Conservation (phyloP, 2,329 filamentous ascomycete species). For the Fonsecaea pugnacius region DNA sequence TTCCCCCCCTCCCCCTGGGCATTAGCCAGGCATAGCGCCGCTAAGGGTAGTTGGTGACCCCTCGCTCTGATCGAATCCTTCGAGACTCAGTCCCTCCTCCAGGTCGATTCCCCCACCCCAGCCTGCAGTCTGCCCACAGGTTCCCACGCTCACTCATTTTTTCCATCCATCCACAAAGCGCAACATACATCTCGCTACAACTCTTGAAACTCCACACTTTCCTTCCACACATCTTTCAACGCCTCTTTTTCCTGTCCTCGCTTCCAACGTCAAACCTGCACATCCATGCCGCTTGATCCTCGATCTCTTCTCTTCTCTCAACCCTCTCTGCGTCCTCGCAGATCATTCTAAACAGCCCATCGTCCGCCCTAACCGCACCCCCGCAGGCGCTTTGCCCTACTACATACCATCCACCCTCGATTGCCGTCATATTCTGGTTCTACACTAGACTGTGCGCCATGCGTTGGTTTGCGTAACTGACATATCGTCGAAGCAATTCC, state of each 20-base stretch:
- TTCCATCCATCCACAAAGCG: conserved; percentile 11
- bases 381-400: neutral
- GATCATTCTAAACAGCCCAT: conserved; percentile 18
- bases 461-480: conserved; percentile 6
- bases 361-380: conserved; percentile 1
- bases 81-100: conserved; percentile 13
- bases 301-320: conserved; percentile 12
- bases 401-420: conserved; percentile 7
- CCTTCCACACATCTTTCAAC: conserved; percentile 8
- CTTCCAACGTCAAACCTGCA: conserved; percentile 7
- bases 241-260: conserved; percentile 1
- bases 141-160: conserved; percentile 6
- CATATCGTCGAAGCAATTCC: conserved; percentile 3
- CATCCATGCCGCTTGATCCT: conserved; percentile 11
- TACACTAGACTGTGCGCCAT: neutral
- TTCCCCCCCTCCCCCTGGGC: neutral
- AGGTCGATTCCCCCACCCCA: conserved; percentile 19
- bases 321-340: conserved; percentile 10
- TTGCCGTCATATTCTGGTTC: conserved; percentile 10
- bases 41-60: conserved; percentile 9
- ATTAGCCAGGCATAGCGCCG: conserved; percentile 9
- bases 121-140: conserved; percentile 6
- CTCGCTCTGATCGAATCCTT: conserved; percentile 10
- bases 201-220: conserved; percentile 3
- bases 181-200: conserved; percentile 13